phyloP scores from a whole-genome alignment of 805 yeast genomes.

The Wickerhamomyces strasburgensis region DNA sequence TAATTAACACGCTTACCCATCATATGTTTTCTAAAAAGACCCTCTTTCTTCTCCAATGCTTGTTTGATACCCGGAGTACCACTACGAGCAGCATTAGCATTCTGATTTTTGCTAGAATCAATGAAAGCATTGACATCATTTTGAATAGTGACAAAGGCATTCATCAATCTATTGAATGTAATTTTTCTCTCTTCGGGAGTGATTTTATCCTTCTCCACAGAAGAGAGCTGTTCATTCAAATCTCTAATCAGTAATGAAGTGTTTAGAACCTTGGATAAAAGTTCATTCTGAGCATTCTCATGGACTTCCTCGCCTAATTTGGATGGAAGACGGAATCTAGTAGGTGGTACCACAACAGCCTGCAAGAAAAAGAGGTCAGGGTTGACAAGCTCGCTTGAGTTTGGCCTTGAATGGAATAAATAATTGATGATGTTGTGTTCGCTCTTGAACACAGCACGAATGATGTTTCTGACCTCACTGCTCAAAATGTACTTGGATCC shows the following conservation, averaged over 20 bases:
- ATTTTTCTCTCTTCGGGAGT: slow-evolving; percentile 68
- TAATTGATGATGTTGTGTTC: slow-evolving; percentile 67
- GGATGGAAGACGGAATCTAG: slow-evolving; percentile 94
- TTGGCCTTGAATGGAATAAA: slow-evolving; percentile 80
- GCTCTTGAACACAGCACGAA: slow-evolving; percentile 66
- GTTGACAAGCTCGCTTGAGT: slow-evolving; percentile 36
- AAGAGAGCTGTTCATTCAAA: slow-evolving; percentile 76
- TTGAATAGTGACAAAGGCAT: slow-evolving; percentile 90
- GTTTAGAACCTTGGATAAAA: slow-evolving; percentile 71
- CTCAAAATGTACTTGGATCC: slow-evolving; percentile 86
- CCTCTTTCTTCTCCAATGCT: slow-evolving; percentile 97
- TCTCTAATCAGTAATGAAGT: slow-evolving; percentile 83
- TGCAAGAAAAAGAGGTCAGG: slow-evolving; percentile 91
- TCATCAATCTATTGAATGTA: slow-evolving; percentile 86
- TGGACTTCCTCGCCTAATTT: slow-evolving; percentile 95
- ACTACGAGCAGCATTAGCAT: slow-evolving; percentile 50
- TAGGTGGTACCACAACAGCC: slow-evolving; percentile 89
- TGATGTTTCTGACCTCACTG: slow-evolving; percentile 77
- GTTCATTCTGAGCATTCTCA: slow-evolving; percentile 89
- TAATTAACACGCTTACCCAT: slow-evolving; percentile 99
- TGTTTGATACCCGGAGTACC: slow-evolving; percentile 96
- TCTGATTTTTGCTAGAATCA: slow-evolving; percentile 86
- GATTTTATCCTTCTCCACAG: slow-evolving; percentile 51
- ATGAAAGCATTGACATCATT: slow-evolving; percentile 92
- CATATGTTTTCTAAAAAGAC: slow-evolving; percentile 97